These are phyloP conservation scores for Epichloe sibirici DNA, from an alignment of 2,329 filamentous ascomycete genomes.

Conservation along the genomic window DNA sequence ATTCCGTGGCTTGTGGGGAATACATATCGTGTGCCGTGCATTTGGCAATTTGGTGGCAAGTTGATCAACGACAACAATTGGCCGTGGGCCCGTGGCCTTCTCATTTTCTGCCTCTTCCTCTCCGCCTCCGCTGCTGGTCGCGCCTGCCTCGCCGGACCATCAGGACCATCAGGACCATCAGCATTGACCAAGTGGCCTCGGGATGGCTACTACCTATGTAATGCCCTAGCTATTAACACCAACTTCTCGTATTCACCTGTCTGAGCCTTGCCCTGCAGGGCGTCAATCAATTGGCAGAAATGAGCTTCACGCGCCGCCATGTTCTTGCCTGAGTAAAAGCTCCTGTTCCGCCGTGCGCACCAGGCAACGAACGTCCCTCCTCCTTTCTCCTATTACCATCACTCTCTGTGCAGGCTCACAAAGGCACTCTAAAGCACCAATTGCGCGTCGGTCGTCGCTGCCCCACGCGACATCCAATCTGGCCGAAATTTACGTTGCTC, in stretches of 20 bases:
- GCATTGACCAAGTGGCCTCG: not conserved
- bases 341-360: not conserved
- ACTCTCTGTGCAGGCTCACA: not conserved
- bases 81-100: not conserved
- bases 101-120: not conserved
- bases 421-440: not conserved
- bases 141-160: constrained; percentile 1
- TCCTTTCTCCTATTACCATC: not conserved
- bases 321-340: not conserved
- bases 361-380: not conserved
- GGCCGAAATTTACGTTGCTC: not conserved
- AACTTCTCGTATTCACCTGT: constrained; percentile 4
- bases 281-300: not conserved
- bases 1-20: not conserved
- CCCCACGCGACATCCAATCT: not conserved
- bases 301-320: not conserved
- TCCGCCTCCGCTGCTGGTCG: not conserved
- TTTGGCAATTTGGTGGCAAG: too few species aligned
- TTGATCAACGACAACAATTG: not conserved
- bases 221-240: not conserved
- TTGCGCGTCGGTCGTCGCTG: not conserved
- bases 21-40: not conserved
- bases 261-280: constrained; percentile 2
- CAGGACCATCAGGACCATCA: not conserved
- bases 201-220: not conserved